Percentiles rank a stretch among this genome's conserved stretches.
Evolutionary conservation across 2,329 filamentous ascomycete species (phyloP).

Genomic region (Diaporthe sp.): DNA sequence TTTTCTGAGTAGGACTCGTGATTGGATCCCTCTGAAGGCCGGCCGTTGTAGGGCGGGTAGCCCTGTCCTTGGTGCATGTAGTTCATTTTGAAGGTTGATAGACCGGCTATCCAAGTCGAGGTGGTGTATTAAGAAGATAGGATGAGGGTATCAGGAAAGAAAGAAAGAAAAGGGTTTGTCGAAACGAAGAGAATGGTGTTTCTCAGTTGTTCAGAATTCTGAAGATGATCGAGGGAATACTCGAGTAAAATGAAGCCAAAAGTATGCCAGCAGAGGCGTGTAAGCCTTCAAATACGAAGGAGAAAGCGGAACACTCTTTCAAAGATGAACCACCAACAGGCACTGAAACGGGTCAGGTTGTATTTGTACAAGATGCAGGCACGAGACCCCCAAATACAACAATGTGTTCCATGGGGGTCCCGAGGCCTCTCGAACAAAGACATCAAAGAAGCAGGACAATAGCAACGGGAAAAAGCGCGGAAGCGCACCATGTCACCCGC

Average conservation of each 20-base stretch:
- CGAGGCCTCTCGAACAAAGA: not conserved
- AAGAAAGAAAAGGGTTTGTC: not conserved
- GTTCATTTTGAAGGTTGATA: constrained; percentile 20
- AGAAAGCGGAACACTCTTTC: not conserved
- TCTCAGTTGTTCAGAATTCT: not conserved
- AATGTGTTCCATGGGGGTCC: constrained; percentile 18
- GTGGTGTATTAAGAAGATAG: not conserved
- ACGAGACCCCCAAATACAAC: constrained; percentile 8
- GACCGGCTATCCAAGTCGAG: not conserved
- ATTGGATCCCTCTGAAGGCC: constrained; percentile 18
- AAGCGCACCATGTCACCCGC: not conserved
- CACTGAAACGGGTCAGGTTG: constrained; percentile 14
- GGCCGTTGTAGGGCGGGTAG: constrained; percentile 3
- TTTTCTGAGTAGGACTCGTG: not conserved
- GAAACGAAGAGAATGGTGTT: not conserved
- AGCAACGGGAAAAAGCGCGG: not conserved
- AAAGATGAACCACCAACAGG: constrained; percentile 16
- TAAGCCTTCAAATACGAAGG: constrained; percentile 18
- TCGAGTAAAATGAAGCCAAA: not conserved
- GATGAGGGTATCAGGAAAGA: constrained; percentile 2
- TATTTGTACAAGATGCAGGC: constrained; percentile 12
- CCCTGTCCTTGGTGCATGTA: not conserved
- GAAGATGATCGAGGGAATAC: not conserved
- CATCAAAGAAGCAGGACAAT: constrained; percentile 30
- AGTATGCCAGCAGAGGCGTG: constrained; percentile 2